Percentiles rank a stretch among this genome's conserved stretches.
Evolutionary conservation across 2,329 filamentous ascomycete species (phyloP).

Genomic region (Apiospora kogelbergensis): DNA sequence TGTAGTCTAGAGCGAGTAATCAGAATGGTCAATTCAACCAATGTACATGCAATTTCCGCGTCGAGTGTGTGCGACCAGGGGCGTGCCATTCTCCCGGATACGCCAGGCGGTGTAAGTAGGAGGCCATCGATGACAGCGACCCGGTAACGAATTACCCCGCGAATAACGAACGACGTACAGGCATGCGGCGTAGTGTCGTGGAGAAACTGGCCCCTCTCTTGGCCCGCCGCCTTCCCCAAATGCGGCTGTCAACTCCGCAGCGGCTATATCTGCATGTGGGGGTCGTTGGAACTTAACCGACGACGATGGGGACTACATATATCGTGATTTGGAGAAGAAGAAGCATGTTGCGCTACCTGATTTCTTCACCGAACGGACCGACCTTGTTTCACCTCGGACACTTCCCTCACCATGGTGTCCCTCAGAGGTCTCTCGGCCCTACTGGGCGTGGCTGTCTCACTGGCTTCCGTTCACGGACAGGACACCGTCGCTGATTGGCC

Average conservation of each 20-base stretch:
- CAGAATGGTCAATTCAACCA: too few relatives aligned
- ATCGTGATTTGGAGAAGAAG: too few relatives aligned
- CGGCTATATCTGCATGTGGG: background rate
- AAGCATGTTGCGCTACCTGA: too few relatives aligned
- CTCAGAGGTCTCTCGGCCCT: conserved; percentile 8
- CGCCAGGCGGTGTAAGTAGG: background rate
- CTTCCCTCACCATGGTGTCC: conserved; percentile 3
- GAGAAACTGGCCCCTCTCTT: background rate
- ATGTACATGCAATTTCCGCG: too few relatives aligned
- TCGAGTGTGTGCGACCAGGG: background rate
- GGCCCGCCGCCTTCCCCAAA: conserved; percentile 9
- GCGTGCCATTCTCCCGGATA: background rate
- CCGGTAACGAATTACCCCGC: conserved; percentile 20
- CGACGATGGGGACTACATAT: too few relatives aligned
- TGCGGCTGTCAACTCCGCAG: conserved; percentile 10
- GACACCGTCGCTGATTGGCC: conserved; percentile 24
- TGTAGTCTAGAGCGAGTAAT: too few relatives aligned
- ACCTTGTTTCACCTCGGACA: background rate
- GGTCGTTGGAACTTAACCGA: background rate
- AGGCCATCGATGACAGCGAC: background rate
- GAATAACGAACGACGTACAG: conserved; percentile 9
- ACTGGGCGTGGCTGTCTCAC: conserved; percentile 12
- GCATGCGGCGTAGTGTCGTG: background rate
- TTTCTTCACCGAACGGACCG: background rate
- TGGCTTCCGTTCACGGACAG: conserved; percentile 16